Evolutionary conservation across 352 stramenopile species (phyloP).

Genomic region (Globisporangium nodosum): DNA sequence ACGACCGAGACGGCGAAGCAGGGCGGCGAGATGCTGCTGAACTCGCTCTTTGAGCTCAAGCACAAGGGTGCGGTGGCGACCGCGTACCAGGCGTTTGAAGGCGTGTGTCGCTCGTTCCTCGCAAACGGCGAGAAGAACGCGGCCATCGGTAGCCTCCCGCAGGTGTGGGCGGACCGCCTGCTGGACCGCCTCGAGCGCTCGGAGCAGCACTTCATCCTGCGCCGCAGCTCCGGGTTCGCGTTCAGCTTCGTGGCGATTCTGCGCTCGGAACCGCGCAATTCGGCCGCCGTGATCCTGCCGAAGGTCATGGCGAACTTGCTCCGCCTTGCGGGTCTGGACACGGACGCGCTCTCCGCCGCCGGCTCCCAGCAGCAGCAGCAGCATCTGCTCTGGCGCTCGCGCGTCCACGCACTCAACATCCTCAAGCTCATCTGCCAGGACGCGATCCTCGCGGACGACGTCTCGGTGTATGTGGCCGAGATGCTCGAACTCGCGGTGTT

Average conservation of each 20-base stretch:
- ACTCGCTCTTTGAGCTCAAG: slow-evolving; percentile 84
- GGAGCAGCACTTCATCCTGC: slow-evolving; percentile 85
- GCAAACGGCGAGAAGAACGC: slow-evolving; percentile 50
- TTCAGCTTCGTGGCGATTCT: slow-evolving; percentile 87
- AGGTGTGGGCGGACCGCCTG: slow-evolving; percentile 71
- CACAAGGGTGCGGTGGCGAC: slow-evolving; percentile 86
- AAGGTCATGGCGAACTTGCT: slow-evolving; percentile 70
- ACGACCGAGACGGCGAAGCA: slow-evolving; percentile 45
- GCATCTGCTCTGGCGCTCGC: slow-evolving; percentile 63
- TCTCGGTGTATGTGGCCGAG: slow-evolving; percentile 75
- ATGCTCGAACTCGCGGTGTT: slow-evolving; percentile 81
- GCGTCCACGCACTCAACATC: slow-evolving; percentile 87
- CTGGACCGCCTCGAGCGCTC: slow-evolving; percentile 68
- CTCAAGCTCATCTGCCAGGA: slow-evolving; percentile 89
- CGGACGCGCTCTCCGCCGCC: slow-evolving; percentile 32
- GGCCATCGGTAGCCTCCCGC: slow-evolving; percentile 43
- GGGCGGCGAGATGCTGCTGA: slow-evolving; percentile 66
- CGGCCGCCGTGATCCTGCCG: slow-evolving; percentile 66
- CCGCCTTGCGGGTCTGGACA: slow-evolving; percentile 54
- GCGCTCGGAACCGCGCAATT: slow-evolving; percentile 79
- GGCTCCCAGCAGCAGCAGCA: slow-evolving; percentile 23
- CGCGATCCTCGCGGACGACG: slow-evolving; percentile 78
- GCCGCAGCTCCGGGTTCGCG: slow-evolving; percentile 83
- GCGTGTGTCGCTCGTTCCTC: slow-evolving; percentile 77
- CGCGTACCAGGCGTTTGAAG: slow-evolving; percentile 80